These are phyloP conservation scores for Neoboletus brunneissimus DNA, from an alignment of 768 basidiomycete genomes.

Conservation along the genomic window DNA sequence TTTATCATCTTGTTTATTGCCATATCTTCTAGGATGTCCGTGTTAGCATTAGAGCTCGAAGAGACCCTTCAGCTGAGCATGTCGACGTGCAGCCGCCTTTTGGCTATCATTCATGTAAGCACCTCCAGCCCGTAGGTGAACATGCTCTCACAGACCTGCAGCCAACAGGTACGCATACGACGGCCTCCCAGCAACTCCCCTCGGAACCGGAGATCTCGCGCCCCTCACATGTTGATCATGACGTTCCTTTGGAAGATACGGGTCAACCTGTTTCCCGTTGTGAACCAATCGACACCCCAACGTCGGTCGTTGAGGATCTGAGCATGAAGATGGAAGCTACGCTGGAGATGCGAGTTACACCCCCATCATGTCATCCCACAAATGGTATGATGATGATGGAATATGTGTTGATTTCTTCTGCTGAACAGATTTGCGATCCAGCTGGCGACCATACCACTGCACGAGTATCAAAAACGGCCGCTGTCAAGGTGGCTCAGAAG, in stretches of 20 bases:
- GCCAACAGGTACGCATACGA: conserved; percentile 8
- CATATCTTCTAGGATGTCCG: conserved; percentile 55
- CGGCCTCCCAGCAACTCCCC: not conserved
- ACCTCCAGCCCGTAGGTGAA: not conserved
- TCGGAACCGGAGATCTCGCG: not conserved
- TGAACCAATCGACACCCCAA: not conserved
- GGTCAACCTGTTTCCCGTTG: conserved; percentile 10
- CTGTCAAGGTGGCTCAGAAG: conserved; percentile 5
- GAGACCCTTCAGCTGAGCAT: conserved; percentile 35
- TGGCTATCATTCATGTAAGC: conserved; percentile 35
- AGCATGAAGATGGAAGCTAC: not conserved
- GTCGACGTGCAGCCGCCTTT: conserved; percentile 27
- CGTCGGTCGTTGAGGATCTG: not conserved
- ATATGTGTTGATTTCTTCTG: not conserved
- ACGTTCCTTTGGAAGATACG: conserved; percentile 13
- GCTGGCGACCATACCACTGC: not conserved
- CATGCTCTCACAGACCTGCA: conserved; percentile 10
- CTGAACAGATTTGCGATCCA: conserved; percentile 4
- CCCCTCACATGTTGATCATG: not conserved
- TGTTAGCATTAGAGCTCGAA: conserved; percentile 43
- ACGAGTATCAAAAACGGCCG: not conserved
- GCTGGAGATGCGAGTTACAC: not conserved
- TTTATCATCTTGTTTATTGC: conserved; percentile 60
- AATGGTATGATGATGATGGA: conserved; percentile 3
- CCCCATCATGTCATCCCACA: not conserved